phyloP scores from a whole-genome alignment of 208 protist genomes.

The Giardia duodenalis region DNA sequence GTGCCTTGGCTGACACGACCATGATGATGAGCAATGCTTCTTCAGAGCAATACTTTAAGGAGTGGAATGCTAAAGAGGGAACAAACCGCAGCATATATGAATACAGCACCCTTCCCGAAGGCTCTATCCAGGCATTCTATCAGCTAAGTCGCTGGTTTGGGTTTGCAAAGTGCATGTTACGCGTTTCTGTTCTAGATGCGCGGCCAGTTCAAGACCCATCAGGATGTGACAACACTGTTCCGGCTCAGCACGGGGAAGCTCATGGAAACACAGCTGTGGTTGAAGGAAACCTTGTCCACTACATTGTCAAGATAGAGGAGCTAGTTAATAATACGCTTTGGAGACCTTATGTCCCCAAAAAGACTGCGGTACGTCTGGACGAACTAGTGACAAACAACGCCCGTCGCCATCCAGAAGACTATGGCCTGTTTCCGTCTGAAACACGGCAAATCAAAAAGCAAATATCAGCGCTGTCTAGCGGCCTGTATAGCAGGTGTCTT shows the following conservation, averaged over 20 bases:
- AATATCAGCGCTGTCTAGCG: background rate
- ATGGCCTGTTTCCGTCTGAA: too few relatives aligned
- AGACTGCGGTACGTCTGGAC: background rate
- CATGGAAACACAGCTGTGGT: background rate
- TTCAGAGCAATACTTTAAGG: background rate
- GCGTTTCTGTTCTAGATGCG: background rate
- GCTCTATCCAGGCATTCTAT: background rate
- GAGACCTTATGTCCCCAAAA: background rate
- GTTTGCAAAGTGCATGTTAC: background rate
- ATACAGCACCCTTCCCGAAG: background rate
- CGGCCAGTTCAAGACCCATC: background rate
- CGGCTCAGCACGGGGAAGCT: background rate
- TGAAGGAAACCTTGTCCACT: background rate
- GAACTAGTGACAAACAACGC: background rate
- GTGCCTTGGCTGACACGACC: background rate
- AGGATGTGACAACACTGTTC: background rate
- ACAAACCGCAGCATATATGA: too few relatives aligned
- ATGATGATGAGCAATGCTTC: background rate
- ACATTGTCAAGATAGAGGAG: background rate
- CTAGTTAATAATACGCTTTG: background rate
- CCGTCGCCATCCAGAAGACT: too few relatives aligned
- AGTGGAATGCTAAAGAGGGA: too few relatives aligned
- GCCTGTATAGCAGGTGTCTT: background rate
- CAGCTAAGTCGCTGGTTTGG: background rate
- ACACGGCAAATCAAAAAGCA: background rate